Evolutionary conservation across 2,329 filamentous ascomycete species (phyloP), one percentile per base, ranked within the genome.

Genomic region (Diaporthe humulicola): DNA sequence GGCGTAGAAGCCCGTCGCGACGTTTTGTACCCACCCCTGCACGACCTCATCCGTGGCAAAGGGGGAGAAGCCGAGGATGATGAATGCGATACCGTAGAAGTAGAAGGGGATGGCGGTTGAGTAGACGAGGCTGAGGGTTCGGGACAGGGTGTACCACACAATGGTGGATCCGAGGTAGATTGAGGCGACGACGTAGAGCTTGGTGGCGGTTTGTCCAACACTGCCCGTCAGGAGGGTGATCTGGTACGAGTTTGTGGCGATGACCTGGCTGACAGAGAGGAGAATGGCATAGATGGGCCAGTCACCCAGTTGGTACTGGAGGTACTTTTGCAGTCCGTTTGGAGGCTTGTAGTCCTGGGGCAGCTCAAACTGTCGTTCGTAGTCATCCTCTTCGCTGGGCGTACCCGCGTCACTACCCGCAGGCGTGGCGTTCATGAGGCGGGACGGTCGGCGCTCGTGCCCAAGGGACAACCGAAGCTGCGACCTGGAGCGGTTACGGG

Each of bases 191-290:
- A 86, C 84, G 79, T 92, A 92, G 0, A 92, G 84, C 77, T 90
- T 89, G 10, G 83, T 81, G 12, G 90, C 88, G 1, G 87, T 86
- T 79, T 92, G 86, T 75, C 90, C 90, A 38, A 91, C 84, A 76
- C 90, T 87, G 25, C 91, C 91, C 0, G 90, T 91, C 45, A 93
- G 85, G 25, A 93, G 85, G 0, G 90, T 92, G 79, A 92, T 90
- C 79, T 92, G 91, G 81, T 91, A 92, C 1, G 89, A 91, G 80
- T 92, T 92, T 61, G 89, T 88, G 9, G 90, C 89, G 69, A 91
- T 88, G 71, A 91, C 90, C 79, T 91, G 90, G 19, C 89, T 89
- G 56, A 91, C 85, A 17, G 89, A 89, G 38, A 92, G 86, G 64
- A 92, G 85, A 72, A 92, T 85, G 12, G 88, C 87, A 79, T 92